These are phyloP conservation scores for Coprinopsis cinerea DNA, from an alignment of 768 basidiomycete genomes.

Conservation along the genomic window DNA sequence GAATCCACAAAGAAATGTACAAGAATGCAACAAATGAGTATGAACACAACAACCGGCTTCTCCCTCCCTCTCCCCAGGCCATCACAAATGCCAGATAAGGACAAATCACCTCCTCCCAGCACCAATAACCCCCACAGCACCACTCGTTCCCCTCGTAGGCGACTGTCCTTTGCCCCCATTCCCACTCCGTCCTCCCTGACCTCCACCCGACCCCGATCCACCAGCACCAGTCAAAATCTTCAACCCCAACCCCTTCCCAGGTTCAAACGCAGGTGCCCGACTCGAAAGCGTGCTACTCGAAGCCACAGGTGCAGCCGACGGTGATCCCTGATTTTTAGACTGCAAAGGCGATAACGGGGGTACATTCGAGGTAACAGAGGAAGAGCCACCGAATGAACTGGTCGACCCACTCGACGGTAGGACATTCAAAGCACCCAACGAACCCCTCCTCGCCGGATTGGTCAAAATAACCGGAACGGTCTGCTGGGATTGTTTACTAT, in stretches of 20 bases:
- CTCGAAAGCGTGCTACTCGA: constrained; percentile 43
- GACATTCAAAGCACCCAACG: neutral
- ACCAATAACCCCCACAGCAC: neutral
- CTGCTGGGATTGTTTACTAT: neutral
- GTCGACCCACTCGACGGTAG: no score
- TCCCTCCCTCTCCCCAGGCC: neutral
- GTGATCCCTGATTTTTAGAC: neutral
- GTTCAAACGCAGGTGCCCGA: constrained; percentile 51
- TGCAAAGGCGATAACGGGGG: constrained; percentile 11
- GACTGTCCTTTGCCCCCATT: neutral
- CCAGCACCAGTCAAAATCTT: neutral
- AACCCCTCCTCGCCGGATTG: neutral
- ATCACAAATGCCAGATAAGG: neutral
- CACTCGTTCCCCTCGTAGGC: neutral
- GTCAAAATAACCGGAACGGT: neutral
- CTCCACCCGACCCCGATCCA: neutral
- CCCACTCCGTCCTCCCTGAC: neutral
- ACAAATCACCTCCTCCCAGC: neutral
- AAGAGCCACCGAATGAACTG: no score
- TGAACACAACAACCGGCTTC: neutral
- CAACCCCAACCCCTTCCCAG: constrained; percentile 13
- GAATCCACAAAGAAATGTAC: no score
- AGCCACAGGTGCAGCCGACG: neutral
- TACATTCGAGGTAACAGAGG: no score
- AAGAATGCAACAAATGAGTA: no score